Percentiles rank a stretch among this genome's conserved stretches.
phyloP scores from a whole-genome alignment of 805 yeast genomes.

The Ascoidea tarda region DNA sequence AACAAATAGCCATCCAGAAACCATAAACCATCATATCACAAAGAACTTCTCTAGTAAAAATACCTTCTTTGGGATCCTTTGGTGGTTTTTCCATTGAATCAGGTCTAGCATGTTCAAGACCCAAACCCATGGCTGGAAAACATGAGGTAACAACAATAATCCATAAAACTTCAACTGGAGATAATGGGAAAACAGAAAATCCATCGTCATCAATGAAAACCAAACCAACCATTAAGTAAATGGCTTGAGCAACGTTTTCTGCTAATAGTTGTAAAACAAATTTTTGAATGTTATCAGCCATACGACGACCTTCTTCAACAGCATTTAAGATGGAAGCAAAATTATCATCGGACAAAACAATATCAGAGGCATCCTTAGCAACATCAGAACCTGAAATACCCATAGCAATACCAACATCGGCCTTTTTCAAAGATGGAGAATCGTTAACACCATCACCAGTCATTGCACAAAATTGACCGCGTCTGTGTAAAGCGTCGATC shows the following conservation, averaged over 20 bases:
- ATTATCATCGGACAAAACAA: slow-evolving; percentile 63
- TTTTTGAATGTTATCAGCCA: slow-evolving; percentile 68
- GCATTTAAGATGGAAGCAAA: slow-evolving; percentile 71
- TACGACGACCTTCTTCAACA: slow-evolving; percentile 68
- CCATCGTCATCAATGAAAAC: slow-evolving; percentile 51
- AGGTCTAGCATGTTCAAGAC: slow-evolving; percentile 48
- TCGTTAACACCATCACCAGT: slow-evolving; percentile 80
- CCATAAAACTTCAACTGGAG: slow-evolving; percentile 75
- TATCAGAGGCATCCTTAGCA: slow-evolving; percentile 74
- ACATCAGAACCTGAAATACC: slow-evolving; percentile 73
- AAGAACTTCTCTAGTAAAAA: slow-evolving; percentile 55
- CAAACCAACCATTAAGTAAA: slow-evolving; percentile 56
- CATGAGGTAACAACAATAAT: slow-evolving; percentile 67
- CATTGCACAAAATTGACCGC: slow-evolving; percentile 59
- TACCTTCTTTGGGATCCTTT: slow-evolving; percentile 34
- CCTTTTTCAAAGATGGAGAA: slow-evolving; percentile 61
- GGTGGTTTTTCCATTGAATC: slow-evolving; percentile 57
- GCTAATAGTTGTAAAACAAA: slow-evolving; percentile 63
- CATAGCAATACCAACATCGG: slow-evolving; percentile 80
- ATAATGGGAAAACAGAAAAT: slow-evolving; percentile 66
- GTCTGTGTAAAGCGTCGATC: slow-evolving; percentile 63
- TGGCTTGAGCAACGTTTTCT: slow-evolving; percentile 59
- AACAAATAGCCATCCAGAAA: slow-evolving; percentile 53
- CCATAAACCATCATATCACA: slow-evolving; percentile 65
- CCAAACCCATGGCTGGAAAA: slow-evolving; percentile 77